Evolutionary conservation across 176 grass and related monocot species (phyloP).

Genomic region (Triticum urartu): DNA sequence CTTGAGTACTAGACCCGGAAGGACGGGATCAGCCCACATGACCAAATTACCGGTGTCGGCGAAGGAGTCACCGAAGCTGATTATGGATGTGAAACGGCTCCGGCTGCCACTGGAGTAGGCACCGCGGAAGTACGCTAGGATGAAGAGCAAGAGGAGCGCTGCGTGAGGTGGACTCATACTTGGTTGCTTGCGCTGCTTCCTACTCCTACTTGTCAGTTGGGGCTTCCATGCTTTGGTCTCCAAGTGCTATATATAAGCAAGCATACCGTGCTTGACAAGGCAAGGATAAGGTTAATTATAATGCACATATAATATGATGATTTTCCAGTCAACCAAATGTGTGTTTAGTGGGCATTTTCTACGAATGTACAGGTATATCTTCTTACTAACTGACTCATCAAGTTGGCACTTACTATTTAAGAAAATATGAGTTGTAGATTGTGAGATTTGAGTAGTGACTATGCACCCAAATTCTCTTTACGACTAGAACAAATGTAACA

Average conservation of each 20-base stretch:
- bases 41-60: slow-evolving; percentile 50
- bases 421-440: too few relatives aligned
- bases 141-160: not conserved
- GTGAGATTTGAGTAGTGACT: too few relatives aligned
- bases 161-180: not conserved
- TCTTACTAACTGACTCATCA: too few relatives aligned
- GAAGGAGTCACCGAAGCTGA: slow-evolving; percentile 48
- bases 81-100: slow-evolving; percentile 32
- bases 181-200: not conserved
- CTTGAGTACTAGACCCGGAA: not conserved
- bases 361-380: too few relatives aligned
- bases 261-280: not conserved
- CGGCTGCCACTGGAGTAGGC: not conserved
- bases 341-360: too few relatives aligned
- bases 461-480: too few relatives aligned
- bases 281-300: not conserved
- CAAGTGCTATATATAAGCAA: not conserved
- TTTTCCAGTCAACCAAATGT: too few relatives aligned
- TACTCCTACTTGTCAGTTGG: not conserved
- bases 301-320: too few relatives aligned
- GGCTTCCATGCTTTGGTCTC: not conserved
- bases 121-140: not conserved
- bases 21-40: not conserved
- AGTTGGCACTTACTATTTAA: too few relatives aligned
- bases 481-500: too few relatives aligned